phyloP scores from a whole-genome alignment of 352 stramenopile genomes.

The Phytophthora niederhauseri region DNA sequence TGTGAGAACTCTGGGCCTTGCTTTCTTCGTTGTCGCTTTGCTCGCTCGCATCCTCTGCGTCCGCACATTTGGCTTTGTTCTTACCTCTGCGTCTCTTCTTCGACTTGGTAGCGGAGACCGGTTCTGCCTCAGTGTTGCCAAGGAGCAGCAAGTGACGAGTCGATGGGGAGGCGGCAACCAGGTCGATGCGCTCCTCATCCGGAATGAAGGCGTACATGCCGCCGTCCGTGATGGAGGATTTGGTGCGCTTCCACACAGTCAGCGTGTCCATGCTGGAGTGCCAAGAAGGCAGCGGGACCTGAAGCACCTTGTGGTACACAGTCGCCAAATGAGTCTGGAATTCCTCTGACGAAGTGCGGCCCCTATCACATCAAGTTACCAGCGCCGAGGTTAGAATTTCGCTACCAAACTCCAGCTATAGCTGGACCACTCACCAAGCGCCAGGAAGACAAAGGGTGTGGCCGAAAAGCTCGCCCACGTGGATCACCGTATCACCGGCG shows the following conservation, averaged over 20 bases:
- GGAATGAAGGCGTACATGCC: slow-evolving; percentile 83
- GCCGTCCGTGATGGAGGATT: slow-evolving; percentile 88
- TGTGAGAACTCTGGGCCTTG: background rate
- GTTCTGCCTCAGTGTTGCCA: slow-evolving; percentile 12
- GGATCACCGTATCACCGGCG: slow-evolving; percentile 92
- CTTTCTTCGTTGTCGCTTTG: slow-evolving; percentile 19
- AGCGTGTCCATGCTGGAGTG: slow-evolving; percentile 93
- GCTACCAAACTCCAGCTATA: background rate
- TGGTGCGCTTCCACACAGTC: slow-evolving; percentile 95
- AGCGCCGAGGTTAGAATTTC: background rate
- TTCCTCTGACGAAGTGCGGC: slow-evolving; percentile 90
- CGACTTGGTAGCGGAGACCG: slow-evolving; percentile 9
- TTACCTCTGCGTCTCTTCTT: slow-evolving; percentile 33
- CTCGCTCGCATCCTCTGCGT: slow-evolving; percentile 7
- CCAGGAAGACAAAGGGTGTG: slow-evolving; percentile 90
- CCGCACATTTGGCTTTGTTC: slow-evolving; percentile 2
- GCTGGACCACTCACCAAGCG: slow-evolving; percentile 58
- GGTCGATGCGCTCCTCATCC: slow-evolving; percentile 71
- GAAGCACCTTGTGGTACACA: slow-evolving; percentile 94
- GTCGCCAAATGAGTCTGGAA: slow-evolving; percentile 92
- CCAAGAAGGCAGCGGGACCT: slow-evolving; percentile 92
- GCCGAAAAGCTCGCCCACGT: slow-evolving; percentile 94
- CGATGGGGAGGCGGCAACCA: slow-evolving; percentile 60
- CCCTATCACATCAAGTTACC: slow-evolving; percentile 53
- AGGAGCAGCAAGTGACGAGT: slow-evolving; percentile 69